A percentile compares a stretch with the other conserved stretches of the same genome.
Evolutionary conservation across 169 alveolate genomes (phyloP).

Genomic region (Eimeria tenella): DNA sequence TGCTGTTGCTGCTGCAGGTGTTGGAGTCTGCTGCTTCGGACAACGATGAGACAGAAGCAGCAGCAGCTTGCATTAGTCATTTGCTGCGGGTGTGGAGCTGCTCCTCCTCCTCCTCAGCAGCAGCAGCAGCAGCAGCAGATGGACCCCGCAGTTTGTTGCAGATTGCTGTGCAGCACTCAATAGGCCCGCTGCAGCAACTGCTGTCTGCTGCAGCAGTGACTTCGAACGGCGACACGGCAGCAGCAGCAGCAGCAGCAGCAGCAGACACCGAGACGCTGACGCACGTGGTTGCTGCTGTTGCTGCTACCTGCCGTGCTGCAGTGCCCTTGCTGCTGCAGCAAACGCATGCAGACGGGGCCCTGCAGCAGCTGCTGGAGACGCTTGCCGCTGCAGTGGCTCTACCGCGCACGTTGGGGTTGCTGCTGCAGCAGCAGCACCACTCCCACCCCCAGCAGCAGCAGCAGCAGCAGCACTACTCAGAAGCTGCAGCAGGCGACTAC

Average conservation of each 20-base stretch:
- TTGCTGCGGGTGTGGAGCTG: not conserved
- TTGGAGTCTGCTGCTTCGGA: not conserved
- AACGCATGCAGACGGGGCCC: not conserved
- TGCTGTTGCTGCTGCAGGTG: not conserved
- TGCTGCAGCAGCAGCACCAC: not conserved
- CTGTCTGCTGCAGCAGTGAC: not conserved
- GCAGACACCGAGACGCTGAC: not conserved
- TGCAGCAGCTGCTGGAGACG: slow-evolving; percentile 9
- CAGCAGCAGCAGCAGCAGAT: not conserved
- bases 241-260: not conserved
- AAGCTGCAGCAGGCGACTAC: not conserved
- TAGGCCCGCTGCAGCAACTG: not conserved
- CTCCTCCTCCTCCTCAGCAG: not conserved
- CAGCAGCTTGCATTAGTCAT: not conserved
- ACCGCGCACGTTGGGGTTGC: not conserved
- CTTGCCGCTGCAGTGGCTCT: not conserved
- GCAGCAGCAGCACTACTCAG: not conserved
- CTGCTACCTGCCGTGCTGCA: not conserved
- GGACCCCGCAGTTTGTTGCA: not conserved
- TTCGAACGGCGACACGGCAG: not conserved
- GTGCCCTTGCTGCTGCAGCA: not conserved
- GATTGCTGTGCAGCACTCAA: not conserved
- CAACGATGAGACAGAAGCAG: not conserved
- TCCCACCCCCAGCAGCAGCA: not conserved
- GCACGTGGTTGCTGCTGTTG: not conserved